Percentiles rank a stretch among this genome's conserved stretches.
phyloP scores from a whole-genome alignment of 257 asterid species.

The Solanum ahanhuiri region DNA sequence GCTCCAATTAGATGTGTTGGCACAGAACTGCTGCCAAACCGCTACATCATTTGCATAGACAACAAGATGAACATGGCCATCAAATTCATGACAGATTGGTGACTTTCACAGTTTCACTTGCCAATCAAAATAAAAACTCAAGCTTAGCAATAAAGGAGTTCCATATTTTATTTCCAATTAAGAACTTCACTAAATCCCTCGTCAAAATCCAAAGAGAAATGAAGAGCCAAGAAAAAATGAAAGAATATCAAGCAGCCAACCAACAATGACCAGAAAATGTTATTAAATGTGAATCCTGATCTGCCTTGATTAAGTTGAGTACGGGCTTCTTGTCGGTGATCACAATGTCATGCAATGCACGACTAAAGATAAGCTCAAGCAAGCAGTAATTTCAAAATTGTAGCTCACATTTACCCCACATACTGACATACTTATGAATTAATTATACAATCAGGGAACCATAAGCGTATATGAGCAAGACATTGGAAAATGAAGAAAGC shows the following conservation, averaged over 20 bases:
- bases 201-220: not conserved
- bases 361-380: not conserved
- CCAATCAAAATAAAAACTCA: not conserved
- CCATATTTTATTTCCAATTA: not conserved
- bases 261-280: not conserved
- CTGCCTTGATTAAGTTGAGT: not conserved
- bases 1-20: constrained; percentile 93
- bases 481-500: not conserved
- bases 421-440: not conserved
- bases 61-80: not conserved
- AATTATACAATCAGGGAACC: not conserved
- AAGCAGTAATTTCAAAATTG: not conserved
- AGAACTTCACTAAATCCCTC: not conserved
- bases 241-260: not conserved
- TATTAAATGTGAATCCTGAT: not conserved
- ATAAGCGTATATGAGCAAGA: not conserved
- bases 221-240: not conserved
- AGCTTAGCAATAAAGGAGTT: not conserved
- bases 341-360: not conserved
- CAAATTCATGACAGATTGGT: not conserved
- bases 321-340: not conserved
- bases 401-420: not conserved
- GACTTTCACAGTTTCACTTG: not conserved
- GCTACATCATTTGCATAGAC: constrained; percentile 33
- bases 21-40: constrained; percentile 93